Evolutionary conservation across 2,329 filamentous ascomycete species (phyloP).

Genomic region (Arthrobotrys sinensis): DNA sequence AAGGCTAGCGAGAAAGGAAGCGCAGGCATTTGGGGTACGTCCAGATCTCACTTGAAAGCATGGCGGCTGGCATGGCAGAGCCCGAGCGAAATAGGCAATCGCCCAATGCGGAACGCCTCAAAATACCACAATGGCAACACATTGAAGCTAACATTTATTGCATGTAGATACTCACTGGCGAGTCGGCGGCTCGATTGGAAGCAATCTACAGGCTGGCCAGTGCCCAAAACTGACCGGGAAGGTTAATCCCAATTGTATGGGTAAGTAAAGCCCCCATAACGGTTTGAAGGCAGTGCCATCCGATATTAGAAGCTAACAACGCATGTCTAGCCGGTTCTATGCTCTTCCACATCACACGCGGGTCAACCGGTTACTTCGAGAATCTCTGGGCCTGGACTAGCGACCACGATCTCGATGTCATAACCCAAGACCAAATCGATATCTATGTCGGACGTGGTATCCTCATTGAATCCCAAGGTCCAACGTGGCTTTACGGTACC

Average conservation of each 20-base stretch:
- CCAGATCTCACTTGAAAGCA: too few species aligned
- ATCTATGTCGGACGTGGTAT: slow-evolving; percentile 65
- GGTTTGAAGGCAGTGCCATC: neutral
- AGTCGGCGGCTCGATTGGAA: slow-evolving; percentile 66
- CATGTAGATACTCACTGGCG: slow-evolving; percentile 64
- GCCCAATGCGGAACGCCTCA: slow-evolving; percentile 4
- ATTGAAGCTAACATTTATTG: neutral
- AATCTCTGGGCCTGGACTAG: slow-evolving; percentile 68
- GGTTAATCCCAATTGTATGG: slow-evolving; percentile 66
- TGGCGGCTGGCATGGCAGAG: neutral
- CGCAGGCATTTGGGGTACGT: slow-evolving; percentile 77
- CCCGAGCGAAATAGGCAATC: neutral
- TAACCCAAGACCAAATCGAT: slow-evolving; percentile 64
- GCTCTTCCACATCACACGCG: slow-evolving; percentile 67
- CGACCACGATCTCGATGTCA: slow-evolving; percentile 4
- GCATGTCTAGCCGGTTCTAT: slow-evolving; percentile 65
- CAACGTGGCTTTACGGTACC: slow-evolving; percentile 69
- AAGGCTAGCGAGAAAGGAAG: slow-evolving; percentile 68
- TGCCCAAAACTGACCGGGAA: slow-evolving; percentile 69
- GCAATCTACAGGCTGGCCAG: slow-evolving; percentile 67
- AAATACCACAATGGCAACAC: slow-evolving; percentile 3
- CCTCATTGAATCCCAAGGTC: slow-evolving; percentile 65
- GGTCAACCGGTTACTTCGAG: slow-evolving; percentile 68
- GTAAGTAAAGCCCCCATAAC: neutral
- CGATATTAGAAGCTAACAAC: neutral